These are phyloP conservation scores for Calocybe gangraenosa DNA, from an alignment of 768 basidiomycete genomes.

Conservation along the genomic window DNA sequence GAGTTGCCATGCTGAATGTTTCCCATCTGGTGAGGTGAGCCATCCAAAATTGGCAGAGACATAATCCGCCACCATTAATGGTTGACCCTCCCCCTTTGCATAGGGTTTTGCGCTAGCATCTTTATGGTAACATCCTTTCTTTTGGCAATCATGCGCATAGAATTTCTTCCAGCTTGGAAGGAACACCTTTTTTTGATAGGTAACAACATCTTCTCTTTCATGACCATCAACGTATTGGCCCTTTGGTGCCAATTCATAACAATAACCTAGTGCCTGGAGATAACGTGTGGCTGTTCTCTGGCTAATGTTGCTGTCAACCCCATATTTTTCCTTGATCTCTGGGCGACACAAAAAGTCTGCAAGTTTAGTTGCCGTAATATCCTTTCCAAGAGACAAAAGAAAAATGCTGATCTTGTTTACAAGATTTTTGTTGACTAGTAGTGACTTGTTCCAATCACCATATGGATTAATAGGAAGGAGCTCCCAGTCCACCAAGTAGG, in stretches of 20 bases:
- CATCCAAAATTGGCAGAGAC: constrained; percentile 23
- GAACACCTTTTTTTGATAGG: constrained; percentile 23
- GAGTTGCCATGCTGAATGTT: constrained; percentile 17
- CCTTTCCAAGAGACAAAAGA: constrained; percentile 22
- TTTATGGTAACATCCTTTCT: constrained; percentile 25
- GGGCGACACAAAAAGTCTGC: constrained; percentile 20
- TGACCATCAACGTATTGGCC: constrained; percentile 33
- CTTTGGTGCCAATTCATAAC: constrained; percentile 18
- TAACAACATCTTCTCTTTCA: constrained; percentile 28
- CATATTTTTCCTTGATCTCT: not conserved
- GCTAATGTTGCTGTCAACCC: not conserved
- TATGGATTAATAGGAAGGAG: constrained; percentile 25
- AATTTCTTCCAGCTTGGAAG: constrained; percentile 22
- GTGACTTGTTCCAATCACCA: constrained; percentile 24
- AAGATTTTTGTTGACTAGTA: constrained; percentile 28
- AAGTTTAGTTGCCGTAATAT: constrained; percentile 20
- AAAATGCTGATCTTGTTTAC: constrained; percentile 20
- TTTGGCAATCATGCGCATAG: constrained; percentile 31
- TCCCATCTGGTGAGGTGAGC: constrained; percentile 9
- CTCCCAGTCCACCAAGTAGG: too few relatives aligned
- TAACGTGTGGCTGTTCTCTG: constrained; percentile 16
- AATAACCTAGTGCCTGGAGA: constrained; percentile 26
- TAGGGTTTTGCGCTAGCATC: constrained; percentile 22
- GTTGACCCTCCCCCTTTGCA: constrained; percentile 34
- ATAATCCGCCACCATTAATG: constrained; percentile 32